Evolutionary conservation across 805 yeast genomes (phyloP), one percentile per base, ranked within the genome.

Genomic region (Nakazawaea peltata): DNA sequence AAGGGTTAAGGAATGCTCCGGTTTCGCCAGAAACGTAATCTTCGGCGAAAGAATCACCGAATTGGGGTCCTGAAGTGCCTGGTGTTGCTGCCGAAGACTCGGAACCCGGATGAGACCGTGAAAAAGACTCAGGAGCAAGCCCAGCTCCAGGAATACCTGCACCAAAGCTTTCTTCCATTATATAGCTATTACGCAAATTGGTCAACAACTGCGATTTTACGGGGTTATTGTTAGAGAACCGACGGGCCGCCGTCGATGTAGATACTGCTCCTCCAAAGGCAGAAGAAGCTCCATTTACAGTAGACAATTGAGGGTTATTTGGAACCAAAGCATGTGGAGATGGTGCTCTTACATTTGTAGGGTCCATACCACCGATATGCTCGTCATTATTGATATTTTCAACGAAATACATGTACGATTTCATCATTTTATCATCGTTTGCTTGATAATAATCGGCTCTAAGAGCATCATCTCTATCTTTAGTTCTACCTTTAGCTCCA

Each of bases 351-450:
- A n/a, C n/a, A n/a, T n/a, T n/a, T n/a, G n/a, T n/a, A n/a, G n/a
- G n/a, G n/a, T n/a, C n/a, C n/a, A n/a, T n/a, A n/a, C n/a, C n/a
- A n/a, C n/a, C n/a, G n/a, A n/a, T n/a, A n/a, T n/a, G n/a, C 5
- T 48, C 35, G n/a, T 40, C 37, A 17, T 28, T 37, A 26, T 32
- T 34, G 32, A 33, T 41, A 15, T 29, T 19, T 10, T 87, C 95
- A 47, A 87, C 60, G 52, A 88, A 88, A 53, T 86, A 79, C 59
- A 88, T 63, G 53, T 86, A 88, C 1, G 95, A 85, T 47, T 85
- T 85, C 59, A 85, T 74, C 96, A 90, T 88, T 53, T 90, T 88
- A 42, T 79, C 87, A 48, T 87, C 92, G 38, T 74, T 74, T 0
- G 73, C 66, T 2, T 67, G 46, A 38, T 66, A 65, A 42, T 69